A percentile compares a stretch with the other conserved stretches of the same genome.
These are phyloP conservation scores for Kodamaea jinghongensis DNA, from an alignment of 805 yeast genomes.

Conservation along the genomic window DNA sequence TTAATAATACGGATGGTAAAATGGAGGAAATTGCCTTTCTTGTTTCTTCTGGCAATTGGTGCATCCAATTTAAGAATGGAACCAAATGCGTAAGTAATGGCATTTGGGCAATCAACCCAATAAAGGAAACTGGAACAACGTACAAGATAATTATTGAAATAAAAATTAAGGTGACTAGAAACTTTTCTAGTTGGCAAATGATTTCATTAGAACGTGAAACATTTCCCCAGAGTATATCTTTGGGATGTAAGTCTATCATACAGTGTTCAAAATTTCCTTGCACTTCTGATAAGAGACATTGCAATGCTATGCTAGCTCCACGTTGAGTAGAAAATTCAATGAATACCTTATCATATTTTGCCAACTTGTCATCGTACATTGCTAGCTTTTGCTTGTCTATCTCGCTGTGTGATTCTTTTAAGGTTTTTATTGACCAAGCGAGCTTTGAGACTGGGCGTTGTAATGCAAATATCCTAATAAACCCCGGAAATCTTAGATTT, in stretches of 20 bases:
- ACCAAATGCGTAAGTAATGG: conserved; percentile 60
- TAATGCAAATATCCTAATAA: conserved; percentile 21
- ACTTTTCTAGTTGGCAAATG: conserved; percentile 35
- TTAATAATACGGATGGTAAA: conserved; percentile 64
- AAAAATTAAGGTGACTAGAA: conserved; percentile 45
- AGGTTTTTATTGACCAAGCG: conserved; percentile 28
- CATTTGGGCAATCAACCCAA: conserved; percentile 72
- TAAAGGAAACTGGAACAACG: conserved; percentile 80
- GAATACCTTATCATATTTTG: conserved; percentile 47
- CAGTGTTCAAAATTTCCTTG: conserved; percentile 44
- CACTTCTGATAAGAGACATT: conserved; percentile 46
- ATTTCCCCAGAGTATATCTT: conserved; percentile 73
- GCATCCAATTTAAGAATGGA: conserved; percentile 59
- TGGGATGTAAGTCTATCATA: conserved; percentile 55
- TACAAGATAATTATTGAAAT: conserved; percentile 54
- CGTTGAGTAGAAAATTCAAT: conserved; percentile 56
- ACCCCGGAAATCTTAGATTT: conserved; percentile 27
- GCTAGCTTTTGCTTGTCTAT: conserved; percentile 20
- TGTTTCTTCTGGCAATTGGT: conserved; percentile 50
- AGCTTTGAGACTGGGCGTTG: conserved; percentile 21
- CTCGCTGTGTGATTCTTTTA: conserved; percentile 12
- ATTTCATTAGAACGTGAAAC: conserved; percentile 39
- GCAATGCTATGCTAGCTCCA: conserved; percentile 64
- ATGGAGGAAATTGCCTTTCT: conserved; percentile 58
- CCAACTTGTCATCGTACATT: conserved; percentile 18